Evolutionary conservation across 2,329 filamentous ascomycete genomes (phyloP).

Genomic region (Curvularia verruculosa): DNA sequence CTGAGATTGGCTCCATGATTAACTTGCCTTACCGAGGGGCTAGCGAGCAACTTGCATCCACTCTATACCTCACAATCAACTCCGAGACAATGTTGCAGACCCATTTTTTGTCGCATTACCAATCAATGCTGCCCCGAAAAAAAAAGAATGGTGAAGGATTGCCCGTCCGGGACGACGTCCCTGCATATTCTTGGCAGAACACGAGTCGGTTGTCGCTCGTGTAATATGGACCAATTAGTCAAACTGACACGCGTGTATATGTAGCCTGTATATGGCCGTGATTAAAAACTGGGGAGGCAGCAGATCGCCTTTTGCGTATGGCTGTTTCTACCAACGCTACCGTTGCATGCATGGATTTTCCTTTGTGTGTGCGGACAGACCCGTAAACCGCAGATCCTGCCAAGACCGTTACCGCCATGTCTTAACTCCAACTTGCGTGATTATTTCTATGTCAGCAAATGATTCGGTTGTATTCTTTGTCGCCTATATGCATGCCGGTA

Average conservation of each 20-base stretch:
- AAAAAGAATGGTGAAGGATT: background rate
- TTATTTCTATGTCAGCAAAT: background rate
- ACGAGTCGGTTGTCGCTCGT: slow-evolving; percentile 7
- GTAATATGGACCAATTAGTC: slow-evolving; percentile 1
- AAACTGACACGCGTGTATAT: slow-evolving; percentile 1
- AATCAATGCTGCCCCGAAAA: slow-evolving; percentile 4
- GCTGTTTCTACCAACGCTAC: background rate
- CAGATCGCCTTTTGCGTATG: background rate
- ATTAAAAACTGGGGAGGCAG: background rate
- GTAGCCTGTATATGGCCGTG: background rate
- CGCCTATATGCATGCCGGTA: slow-evolving; percentile 8
- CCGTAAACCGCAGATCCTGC: slow-evolving; percentile 8
- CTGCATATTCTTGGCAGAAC: slow-evolving; percentile 9
- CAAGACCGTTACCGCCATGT: slow-evolving; percentile 1
- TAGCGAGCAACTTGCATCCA: slow-evolving; percentile 8
- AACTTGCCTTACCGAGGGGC: slow-evolving; percentile 11
- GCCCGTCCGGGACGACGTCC: slow-evolving; percentile 3
- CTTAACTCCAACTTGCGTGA: slow-evolving; percentile 3
- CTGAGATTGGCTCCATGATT: slow-evolving; percentile 15
- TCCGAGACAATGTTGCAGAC: background rate
- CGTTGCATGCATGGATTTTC: background rate
- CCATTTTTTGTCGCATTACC: slow-evolving; percentile 11
- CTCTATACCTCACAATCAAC: slow-evolving; percentile 1
- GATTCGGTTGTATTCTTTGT: slow-evolving; percentile 10
- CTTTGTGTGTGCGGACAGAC: slow-evolving; percentile 1